Evolutionary conservation across 768 basidiomycete species (phyloP).

Genomic region (Leccinum boreale): DNA sequence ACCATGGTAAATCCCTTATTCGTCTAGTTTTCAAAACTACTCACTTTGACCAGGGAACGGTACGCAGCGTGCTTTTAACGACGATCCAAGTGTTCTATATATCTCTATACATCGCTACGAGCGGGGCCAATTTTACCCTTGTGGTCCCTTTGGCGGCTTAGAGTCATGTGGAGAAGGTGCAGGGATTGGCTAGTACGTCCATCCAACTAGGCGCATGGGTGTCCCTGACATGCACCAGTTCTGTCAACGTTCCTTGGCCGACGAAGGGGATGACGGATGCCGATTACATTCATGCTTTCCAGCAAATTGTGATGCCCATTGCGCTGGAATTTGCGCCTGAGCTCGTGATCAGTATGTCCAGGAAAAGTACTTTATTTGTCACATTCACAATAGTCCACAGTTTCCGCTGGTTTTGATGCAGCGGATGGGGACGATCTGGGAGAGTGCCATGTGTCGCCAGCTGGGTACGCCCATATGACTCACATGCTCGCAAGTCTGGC

Average conservation of each 20-base stretch:
- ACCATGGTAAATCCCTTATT: slow-evolving; percentile 63
- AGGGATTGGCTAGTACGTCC: slow-evolving; percentile 81
- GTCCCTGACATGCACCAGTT: slow-evolving; percentile 44
- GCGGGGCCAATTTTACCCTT: slow-evolving; percentile 88
- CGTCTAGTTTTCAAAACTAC: neutral
- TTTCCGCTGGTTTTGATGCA: slow-evolving; percentile 98
- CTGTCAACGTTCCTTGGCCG: slow-evolving; percentile 97
- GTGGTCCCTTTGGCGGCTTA: slow-evolving; percentile 84
- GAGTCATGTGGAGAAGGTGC: slow-evolving; percentile 81
- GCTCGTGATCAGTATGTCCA: slow-evolving; percentile 82
- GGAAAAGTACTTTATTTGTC: neutral
- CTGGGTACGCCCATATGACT: slow-evolving; percentile 98
- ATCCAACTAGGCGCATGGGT: slow-evolving; percentile 1
- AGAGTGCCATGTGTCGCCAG: slow-evolving; percentile 85
- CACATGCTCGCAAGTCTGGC: slow-evolving; percentile 92
- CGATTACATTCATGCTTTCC: slow-evolving; percentile 96
- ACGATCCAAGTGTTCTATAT: slow-evolving; percentile 88
- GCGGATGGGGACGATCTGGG: slow-evolving; percentile 91
- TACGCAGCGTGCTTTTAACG: slow-evolving; percentile 93
- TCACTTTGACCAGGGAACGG: slow-evolving; percentile 72
- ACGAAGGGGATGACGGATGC: slow-evolving; percentile 85
- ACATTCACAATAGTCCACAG: slow-evolving; percentile 38
- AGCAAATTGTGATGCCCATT: slow-evolving; percentile 94
- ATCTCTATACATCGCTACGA: slow-evolving; percentile 96
- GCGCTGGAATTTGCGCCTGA: slow-evolving; percentile 96